Evolutionary conservation across 306 rosid species (phyloP), one percentile per base, ranked within the genome.

Genomic region (Cicer bijugum): DNA sequence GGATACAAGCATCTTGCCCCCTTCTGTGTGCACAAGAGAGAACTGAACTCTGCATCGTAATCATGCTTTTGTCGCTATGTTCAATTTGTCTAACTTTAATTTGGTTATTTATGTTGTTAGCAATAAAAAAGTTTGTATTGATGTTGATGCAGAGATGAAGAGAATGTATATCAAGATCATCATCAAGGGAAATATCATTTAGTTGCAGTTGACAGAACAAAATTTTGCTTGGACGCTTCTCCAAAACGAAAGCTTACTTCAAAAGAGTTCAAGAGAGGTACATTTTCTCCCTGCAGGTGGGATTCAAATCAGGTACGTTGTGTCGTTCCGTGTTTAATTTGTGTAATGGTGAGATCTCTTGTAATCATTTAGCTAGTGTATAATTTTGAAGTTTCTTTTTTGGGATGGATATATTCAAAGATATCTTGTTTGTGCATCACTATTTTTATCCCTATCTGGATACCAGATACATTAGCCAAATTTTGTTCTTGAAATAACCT

Each of bases 161-260:
- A 64, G 81, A 78, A 75, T 62, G 58, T 51, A 37, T 53, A 63
- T 79, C 79, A 72, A 78, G 56, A 71, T 69, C 80, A 81, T 37
- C 85, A 77, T 75, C 76, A 72, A 71, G 77, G 87, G 68, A 83
- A 87, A 78, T 75, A 87, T 74, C 88, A 83, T 73, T 88, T 90
- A 74, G 86, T 79, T 66, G 84, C 87, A 35, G 78, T 79, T 53
- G 60, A 82, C 69, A 72, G 66, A 75, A 60, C 58, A 35, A 88
- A 84, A 19, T 77, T 84, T 74, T 95, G 97, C 84, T 88, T 91
- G 86, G 97, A 89, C 67, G 92, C 89, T 76, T 87, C 97, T 78
- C 84, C 90, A 15, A 86, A 76, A 71, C 74, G 59, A 76, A 91
- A 82, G 84, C 84, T 82, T 78, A 88, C 92, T 62, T 86, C 93